A percentile compares a stretch with the other conserved stretches of the same genome.
These are phyloP conservation scores for Ambrosia hybrid DNA, from an alignment of 140 eudicot species.

Conservation along the genomic window DNA sequence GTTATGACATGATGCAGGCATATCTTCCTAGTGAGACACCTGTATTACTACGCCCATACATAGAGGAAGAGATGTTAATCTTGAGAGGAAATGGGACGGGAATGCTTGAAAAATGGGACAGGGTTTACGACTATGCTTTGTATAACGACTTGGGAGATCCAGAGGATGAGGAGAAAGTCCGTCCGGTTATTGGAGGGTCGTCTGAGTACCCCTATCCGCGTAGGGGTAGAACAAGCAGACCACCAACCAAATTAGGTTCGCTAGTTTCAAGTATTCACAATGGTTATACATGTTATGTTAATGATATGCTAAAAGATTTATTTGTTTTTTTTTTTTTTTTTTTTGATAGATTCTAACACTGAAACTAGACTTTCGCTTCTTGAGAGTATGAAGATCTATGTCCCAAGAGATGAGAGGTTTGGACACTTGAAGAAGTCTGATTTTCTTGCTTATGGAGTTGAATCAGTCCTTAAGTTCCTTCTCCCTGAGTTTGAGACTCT, in stretches of 20 bases:
- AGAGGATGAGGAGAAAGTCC: slow-evolving; percentile 35
- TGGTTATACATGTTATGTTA: not conserved
- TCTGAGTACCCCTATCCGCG: slow-evolving; percentile 73
- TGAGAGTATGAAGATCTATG: slow-evolving; percentile 46
- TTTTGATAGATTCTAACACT: slow-evolving; percentile 42
- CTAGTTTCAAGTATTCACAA: not conserved
- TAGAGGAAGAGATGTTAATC: slow-evolving; percentile 52
- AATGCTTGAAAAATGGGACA: slow-evolving; percentile 68
- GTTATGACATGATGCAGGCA: slow-evolving; percentile 35
- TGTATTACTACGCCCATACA: slow-evolving; percentile 34
- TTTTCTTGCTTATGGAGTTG: slow-evolving; percentile 51
- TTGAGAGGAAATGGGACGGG: slow-evolving; percentile 66
- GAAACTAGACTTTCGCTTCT: slow-evolving; percentile 58
- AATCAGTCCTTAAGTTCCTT: slow-evolving; percentile 44
- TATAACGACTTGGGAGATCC: slow-evolving; percentile 71
- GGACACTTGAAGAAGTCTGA: slow-evolving; percentile 64
- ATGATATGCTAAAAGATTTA: not conserved
- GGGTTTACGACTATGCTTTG: slow-evolving; percentile 71
- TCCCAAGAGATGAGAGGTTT: slow-evolving; percentile 72
- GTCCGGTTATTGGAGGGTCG: slow-evolving; percentile 68
- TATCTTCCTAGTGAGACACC: slow-evolving; percentile 77
- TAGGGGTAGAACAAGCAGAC: slow-evolving; percentile 78
- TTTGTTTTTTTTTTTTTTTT: not conserved
- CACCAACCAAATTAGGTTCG: slow-evolving; percentile 45
- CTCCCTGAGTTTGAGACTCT: slow-evolving; percentile 49